These are phyloP conservation scores for Aspergillus arachidicola DNA, from an alignment of 2,329 filamentous ascomycete genomes.

Conservation along the genomic window DNA sequence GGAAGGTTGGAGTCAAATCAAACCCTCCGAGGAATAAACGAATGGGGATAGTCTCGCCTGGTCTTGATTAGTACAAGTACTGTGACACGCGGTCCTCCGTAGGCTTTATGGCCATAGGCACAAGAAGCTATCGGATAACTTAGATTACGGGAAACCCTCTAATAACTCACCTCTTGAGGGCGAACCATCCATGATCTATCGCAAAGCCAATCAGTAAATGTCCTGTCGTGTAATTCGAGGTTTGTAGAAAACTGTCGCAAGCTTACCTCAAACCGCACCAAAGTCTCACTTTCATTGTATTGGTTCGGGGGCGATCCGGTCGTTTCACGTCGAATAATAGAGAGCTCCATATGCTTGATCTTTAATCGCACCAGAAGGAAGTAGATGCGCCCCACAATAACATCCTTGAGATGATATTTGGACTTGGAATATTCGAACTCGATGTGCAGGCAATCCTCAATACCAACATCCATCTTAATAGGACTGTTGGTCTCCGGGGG, in stretches of 20 bases:
- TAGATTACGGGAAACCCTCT: not conserved
- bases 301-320: constrained; percentile 96
- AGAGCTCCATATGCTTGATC: constrained; percentile 99
- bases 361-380: constrained; percentile 95
- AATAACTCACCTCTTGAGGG: constrained; percentile 75
- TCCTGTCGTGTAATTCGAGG: not conserved
- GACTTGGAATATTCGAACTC: constrained; percentile 99
- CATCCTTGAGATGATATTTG: constrained; percentile 98
- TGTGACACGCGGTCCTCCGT: not conserved
- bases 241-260: not conserved
- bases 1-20: constrained; percentile 95
- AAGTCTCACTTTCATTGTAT: constrained; percentile 98
- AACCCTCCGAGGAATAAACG: constrained; percentile 96
- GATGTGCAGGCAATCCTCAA: constrained; percentile 98
- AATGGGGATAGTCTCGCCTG: constrained; percentile 90
- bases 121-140: not conserved
- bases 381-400: constrained; percentile 98
- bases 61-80: constrained; percentile 23
- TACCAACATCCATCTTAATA: constrained; percentile 99
- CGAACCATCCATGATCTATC: constrained; percentile 97
- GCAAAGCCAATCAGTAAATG: constrained; percentile 13
- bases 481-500: constrained; percentile 96
- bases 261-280: constrained; percentile 88
- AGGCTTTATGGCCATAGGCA: no score
- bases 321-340: constrained; percentile 94